phyloP scores from a whole-genome alignment of 2,329 filamentous ascomycete genomes.

The Aspergillus aculeatinus region DNA sequence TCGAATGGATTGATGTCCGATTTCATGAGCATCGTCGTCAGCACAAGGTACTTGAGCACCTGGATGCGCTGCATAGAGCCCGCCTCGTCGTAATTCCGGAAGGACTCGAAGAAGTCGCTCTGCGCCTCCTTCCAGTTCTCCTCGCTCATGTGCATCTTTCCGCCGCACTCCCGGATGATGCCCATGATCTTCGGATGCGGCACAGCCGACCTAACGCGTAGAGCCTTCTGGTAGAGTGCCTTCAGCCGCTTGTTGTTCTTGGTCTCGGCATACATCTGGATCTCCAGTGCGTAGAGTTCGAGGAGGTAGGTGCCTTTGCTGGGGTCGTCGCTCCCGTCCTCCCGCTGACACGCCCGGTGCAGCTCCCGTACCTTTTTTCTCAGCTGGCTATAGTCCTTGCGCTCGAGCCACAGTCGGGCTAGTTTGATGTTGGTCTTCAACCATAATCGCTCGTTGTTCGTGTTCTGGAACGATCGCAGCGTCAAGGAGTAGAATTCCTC shows the following conservation, averaged over 20 bases:
- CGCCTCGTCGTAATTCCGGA: slow-evolving; percentile 97
- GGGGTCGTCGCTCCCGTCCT: slow-evolving; percentile 78
- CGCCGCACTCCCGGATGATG: slow-evolving; percentile 96
- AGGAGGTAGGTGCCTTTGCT: slow-evolving; percentile 95
- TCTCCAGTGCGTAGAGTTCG: slow-evolving; percentile 94
- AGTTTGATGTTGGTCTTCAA: slow-evolving; percentile 98
- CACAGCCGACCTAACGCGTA: slow-evolving; percentile 92
- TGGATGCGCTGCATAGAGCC: slow-evolving; percentile 95
- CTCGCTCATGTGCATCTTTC: slow-evolving; percentile 99
- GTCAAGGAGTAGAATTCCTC: slow-evolving; percentile 94
- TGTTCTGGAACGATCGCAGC: slow-evolving; percentile 90
- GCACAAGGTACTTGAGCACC: slow-evolving; percentile 92
- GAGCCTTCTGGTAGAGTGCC: slow-evolving; percentile 82
- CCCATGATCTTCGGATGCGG: slow-evolving; percentile 99
- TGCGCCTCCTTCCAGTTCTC: slow-evolving; percentile 98
- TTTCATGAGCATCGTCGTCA: slow-evolving; percentile 98
- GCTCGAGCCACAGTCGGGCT: slow-evolving; percentile 83
- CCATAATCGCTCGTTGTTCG: slow-evolving; percentile 96
- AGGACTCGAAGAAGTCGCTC: slow-evolving; percentile 97
- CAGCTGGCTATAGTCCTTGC: slow-evolving; percentile 80
- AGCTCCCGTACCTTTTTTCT: slow-evolving; percentile 83
- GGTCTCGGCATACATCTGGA: slow-evolving; percentile 97
- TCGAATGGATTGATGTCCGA: slow-evolving; percentile 99
- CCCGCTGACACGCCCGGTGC: slow-evolving; percentile 81
- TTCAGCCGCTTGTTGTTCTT: slow-evolving; percentile 98